Evolutionary conservation across 2,329 filamentous ascomycete species (phyloP), one percentile per base, ranked within the genome.

Genomic region (Catunica adiposa): DNA sequence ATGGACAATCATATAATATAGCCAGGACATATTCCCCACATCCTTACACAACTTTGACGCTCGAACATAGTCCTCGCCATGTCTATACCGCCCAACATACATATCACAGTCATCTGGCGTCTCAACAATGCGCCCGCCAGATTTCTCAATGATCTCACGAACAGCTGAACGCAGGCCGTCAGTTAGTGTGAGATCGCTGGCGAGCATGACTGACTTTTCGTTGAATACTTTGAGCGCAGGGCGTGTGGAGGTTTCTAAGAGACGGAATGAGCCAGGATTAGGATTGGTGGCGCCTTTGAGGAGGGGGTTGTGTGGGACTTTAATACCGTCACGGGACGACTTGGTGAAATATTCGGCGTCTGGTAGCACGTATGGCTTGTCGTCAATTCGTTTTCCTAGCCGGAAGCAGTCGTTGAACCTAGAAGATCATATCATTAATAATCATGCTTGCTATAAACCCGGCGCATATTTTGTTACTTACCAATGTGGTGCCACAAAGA

Each of bases 331-430:
- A 58, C 81, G 73, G 20, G 77, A 70, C 5, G 72, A 70, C 46
- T 72, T 73, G 40, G 72, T 74, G n/a, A 95, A 71, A 34, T 94
- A 85, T 61, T 94, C 87, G 1, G 92, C 86, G 61, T 97, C 75
- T 1, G 92, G 92, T 1, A 97, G 75, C 20, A 79, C 71, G 65
- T 98, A 98, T 0, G 92, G 92, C 5, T 74, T 71, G 66, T 98
- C 92, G 62, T 87, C 84, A 62, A 98, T 96, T 58, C 86, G 82
- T 67, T 88, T 89, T 52, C 90, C 89, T 26, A 98, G 79, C 68
- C 86, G 92, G 62, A 98, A 78, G 68, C 92, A 98, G 66, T 96
- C 90, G 62, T 97, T 90, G 65, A 98, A 96, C 89, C 86, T 89
- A 15, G 0, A 2, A 15, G 7, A 6, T 23, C 2, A n/a, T 14